Conservation (phyloP, 2,329 filamentous ascomycete species). For the Pseudogymnoascus sp. region DNA sequence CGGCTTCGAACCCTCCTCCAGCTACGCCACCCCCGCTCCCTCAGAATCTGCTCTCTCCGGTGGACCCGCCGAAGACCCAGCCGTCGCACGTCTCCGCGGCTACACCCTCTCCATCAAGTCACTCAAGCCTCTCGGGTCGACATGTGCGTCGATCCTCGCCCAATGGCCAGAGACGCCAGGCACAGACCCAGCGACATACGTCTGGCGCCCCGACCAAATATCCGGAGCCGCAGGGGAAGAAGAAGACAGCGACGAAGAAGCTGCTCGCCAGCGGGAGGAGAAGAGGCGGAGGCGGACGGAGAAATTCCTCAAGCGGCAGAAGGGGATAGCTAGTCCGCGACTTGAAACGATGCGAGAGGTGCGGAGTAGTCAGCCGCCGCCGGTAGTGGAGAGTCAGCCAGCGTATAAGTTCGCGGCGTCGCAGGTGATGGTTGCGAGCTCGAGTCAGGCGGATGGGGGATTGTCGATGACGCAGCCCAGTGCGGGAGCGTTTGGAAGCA, state of each 20-base stretch:
- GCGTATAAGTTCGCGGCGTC: not conserved
- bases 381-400: not conserved
- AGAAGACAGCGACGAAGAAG: slow-evolving; percentile 16
- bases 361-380: not conserved
- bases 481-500: slow-evolving; percentile 40
- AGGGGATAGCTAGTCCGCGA: slow-evolving; percentile 11
- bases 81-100: slow-evolving; percentile 30
- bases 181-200: slow-evolving; percentile 29
- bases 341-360: not conserved
- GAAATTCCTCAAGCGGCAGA: slow-evolving; percentile 24
- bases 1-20: slow-evolving; percentile 14
- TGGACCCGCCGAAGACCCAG: slow-evolving; percentile 25
- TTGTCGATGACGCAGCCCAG: slow-evolving; percentile 40
- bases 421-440: not conserved
- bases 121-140: slow-evolving; percentile 20
- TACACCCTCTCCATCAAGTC: slow-evolving; percentile 29
- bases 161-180: slow-evolving; percentile 32
- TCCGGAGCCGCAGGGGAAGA: slow-evolving; percentile 16
- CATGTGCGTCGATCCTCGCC: slow-evolving; percentile 26
- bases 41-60: slow-evolving; percentile 24
- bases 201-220: slow-evolving; percentile 23
- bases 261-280: slow-evolving; percentile 19
- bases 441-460: slow-evolving; percentile 21
- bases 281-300: slow-evolving; percentile 25
- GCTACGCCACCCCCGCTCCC: slow-evolving; percentile 22